Conservation (phyloP, 768 basidiomycete species). For the Hygrocybe punicea region DNA sequence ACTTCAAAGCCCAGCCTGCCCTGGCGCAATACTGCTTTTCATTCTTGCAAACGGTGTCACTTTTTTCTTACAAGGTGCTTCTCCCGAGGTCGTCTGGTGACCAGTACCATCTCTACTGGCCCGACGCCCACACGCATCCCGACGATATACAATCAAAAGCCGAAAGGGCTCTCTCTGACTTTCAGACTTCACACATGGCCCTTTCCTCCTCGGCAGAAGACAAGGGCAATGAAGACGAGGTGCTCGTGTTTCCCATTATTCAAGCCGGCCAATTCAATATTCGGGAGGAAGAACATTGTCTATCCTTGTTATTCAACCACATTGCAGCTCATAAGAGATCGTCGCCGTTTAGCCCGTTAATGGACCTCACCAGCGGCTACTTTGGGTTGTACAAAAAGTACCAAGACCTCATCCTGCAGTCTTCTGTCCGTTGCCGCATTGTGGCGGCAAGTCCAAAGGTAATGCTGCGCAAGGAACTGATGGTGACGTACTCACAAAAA, state of each 20-base stretch:
- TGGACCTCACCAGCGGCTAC: conserved; percentile 93
- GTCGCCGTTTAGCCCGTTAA: conserved; percentile 37
- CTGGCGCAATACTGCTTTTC: conserved; percentile 82
- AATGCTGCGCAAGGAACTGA: conserved; percentile 14
- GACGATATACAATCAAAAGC: conserved; percentile 66
- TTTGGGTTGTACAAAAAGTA: conserved; percentile 85
- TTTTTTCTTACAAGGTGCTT: conserved; percentile 66
- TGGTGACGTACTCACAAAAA: conserved; percentile 5
- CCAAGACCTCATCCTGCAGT: conserved; percentile 59
- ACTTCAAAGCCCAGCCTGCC: conserved; percentile 55
- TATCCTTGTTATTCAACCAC: conserved; percentile 57
- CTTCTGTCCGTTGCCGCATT: conserved; percentile 60
- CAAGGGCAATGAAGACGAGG: conserved; percentile 31
- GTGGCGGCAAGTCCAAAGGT: conserved; percentile 88
- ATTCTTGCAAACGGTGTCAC: conserved; percentile 64
- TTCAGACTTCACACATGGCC: conserved; percentile 49
- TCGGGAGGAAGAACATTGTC: conserved; percentile 74
- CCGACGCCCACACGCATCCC: conserved; percentile 59
- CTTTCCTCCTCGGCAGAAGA: not conserved
- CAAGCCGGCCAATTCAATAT: conserved; percentile 88
- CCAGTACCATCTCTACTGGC: conserved; percentile 63
- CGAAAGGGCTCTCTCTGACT: conserved; percentile 48
- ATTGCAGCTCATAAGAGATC: conserved; percentile 20
- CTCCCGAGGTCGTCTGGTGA: conserved; percentile 27
- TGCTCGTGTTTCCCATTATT: conserved; percentile 74